Base-by-base conservation (phyloP, 192 early-diverging fungal genomes). In the Coemansia sp. region DNA sequence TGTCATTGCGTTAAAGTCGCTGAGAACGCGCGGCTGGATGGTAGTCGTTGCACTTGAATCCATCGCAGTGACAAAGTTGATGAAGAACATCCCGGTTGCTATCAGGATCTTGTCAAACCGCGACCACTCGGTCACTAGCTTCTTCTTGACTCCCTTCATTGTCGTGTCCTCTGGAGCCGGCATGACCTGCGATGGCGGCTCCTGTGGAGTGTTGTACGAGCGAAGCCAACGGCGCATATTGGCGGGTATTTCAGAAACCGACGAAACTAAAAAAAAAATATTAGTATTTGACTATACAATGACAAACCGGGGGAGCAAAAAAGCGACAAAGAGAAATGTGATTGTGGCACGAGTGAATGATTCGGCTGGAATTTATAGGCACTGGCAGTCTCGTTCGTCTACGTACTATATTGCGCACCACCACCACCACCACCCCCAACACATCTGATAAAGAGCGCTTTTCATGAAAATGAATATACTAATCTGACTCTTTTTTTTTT, bases 91-190 rank as follows among this genome's bases (percentile, higher is more conserved):
- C 8, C 75, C 75, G 34, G 14, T 63, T 34, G 54, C 23, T n/a
- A 73, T 72, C 4, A 78, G 70, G 14, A 78, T 66, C 56, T 70
- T 73, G 69, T 79, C 76, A 25, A 58, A 59, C 17, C 15, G 64
- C 9, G 61, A 54, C 71, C 71, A 74, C 58, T 70, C 68, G 17
- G 76, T 73, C 4, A 73, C 76, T 61, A 79, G 53, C 67, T 79
- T 79, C 40, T 79, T 79, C 67, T 73, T 73, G 71, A 79, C 76
- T 8, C 76, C 76, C 9, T 56, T 66, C 61, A 79, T 63, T 42
- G 76, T 73, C 2, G 67, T 61, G 42, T 79, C 49, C 49, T 52
- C 22, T 20, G 23, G 49, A 6, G 9, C 49, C 23, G 49, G 49
- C 49, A 52, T 52, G 0, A 25, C 23, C 49, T 52, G 49, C 23